phyloP scores from a whole-genome alignment of 2,329 filamentous ascomycete species.

The Alternaria alternata region DNA sequence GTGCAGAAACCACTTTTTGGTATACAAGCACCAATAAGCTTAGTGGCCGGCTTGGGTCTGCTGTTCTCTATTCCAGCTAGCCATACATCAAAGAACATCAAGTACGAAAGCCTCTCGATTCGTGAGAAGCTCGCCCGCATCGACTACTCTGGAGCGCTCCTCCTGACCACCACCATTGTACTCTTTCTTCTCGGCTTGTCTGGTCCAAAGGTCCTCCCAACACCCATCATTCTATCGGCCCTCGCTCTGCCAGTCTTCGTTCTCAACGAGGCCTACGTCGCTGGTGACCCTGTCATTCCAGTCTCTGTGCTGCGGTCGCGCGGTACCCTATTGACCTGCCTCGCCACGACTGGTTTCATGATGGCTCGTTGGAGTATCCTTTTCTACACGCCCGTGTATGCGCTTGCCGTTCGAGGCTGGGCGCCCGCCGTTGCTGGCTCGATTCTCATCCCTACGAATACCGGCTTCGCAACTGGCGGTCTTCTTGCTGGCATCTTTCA shows the following conservation, averaged over 20 bases:
- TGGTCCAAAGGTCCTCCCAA: conserved; percentile 66
- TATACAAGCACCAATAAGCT: conserved; percentile 70
- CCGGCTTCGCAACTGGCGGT: conserved; percentile 78
- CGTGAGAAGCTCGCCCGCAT: conserved; percentile 68
- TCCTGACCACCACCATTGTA: conserved; percentile 65
- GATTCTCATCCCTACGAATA: conserved; percentile 81
- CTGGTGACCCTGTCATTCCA: conserved; percentile 77
- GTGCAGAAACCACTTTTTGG: conserved; percentile 74
- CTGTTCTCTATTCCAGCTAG: conserved; percentile 70
- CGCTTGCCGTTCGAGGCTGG: conserved; percentile 77
- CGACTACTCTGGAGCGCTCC: conserved; percentile 76
- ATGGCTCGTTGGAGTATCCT: conserved; percentile 80
- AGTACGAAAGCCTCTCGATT: conserved; percentile 49
- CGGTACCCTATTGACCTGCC: conserved; percentile 75
- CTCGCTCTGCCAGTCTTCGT: conserved; percentile 62
- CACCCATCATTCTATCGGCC: conserved; percentile 68
- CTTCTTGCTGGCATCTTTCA: conserved; percentile 78
- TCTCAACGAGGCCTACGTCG: conserved; percentile 69
- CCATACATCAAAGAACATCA: conserved; percentile 48
- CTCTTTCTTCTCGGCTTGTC: conserved; percentile 76
- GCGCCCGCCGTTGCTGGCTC: conserved; percentile 74
- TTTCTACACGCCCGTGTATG: conserved; percentile 82
- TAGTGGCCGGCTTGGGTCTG: conserved; percentile 68
- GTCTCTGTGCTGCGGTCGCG: conserved; percentile 73
- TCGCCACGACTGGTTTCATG: conserved; percentile 81